Conservation (phyloP, 2,329 filamentous ascomycete species). For the Metarhizium robertsii region DNA sequence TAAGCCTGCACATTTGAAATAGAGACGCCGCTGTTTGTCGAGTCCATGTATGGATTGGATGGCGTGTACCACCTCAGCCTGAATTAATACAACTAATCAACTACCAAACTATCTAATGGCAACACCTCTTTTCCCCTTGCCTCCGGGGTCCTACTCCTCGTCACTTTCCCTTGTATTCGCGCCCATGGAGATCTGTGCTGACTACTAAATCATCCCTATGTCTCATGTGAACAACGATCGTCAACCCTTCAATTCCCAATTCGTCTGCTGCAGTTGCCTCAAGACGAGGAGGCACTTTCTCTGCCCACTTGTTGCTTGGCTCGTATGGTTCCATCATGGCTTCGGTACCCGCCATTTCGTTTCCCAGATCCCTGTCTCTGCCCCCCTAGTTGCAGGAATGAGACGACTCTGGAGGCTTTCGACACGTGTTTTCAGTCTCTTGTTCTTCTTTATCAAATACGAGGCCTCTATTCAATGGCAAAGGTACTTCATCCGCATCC, state of each 20-base stretch:
- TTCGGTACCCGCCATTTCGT: conserved; percentile 31
- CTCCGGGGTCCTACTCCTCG: neutral
- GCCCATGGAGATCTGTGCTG: conserved; percentile 27
- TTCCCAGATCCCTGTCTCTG: conserved; percentile 29
- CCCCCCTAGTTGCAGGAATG: conserved; percentile 34
- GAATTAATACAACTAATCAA: neutral
- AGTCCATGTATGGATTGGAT: neutral
- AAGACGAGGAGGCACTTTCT: neutral
- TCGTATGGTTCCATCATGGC: conserved; percentile 23
- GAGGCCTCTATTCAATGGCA: neutral
- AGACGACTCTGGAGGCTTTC: conserved; percentile 2
- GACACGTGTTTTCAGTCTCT: neutral
- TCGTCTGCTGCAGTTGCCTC: conserved; percentile 16
- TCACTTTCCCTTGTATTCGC: neutral
- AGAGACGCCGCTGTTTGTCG: neutral
- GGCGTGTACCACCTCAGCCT: too few relatives aligned
- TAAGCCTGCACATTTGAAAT: neutral
- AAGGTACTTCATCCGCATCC: neutral
- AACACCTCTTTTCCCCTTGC: neutral
- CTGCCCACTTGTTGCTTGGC: conserved; percentile 7
- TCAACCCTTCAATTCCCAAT: conserved; percentile 37
- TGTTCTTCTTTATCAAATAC: neutral
- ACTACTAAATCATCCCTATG: conserved; percentile 42
- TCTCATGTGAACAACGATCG: conserved; percentile 40
- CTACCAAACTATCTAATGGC: too few relatives aligned